Evolutionary conservation across 495 filamentous ascomycete species (phyloP).

Genomic region (Zalerion maritima): DNA sequence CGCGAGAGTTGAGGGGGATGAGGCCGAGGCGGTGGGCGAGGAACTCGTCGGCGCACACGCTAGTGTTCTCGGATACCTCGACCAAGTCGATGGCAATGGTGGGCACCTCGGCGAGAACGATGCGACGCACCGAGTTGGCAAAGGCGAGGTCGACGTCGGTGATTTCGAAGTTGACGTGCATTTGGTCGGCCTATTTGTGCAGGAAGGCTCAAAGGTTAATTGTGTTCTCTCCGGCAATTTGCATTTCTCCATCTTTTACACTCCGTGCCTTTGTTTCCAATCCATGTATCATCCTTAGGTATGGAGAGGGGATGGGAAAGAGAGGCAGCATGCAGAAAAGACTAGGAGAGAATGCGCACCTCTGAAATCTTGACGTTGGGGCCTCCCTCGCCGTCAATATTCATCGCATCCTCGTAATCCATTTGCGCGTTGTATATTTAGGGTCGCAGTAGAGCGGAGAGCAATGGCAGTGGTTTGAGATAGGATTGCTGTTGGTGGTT

Average conservation of each 20-base stretch:
- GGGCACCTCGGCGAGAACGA: conserved; percentile 86
- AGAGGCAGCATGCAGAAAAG: no score
- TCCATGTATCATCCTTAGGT: no score
- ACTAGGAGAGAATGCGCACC: no score
- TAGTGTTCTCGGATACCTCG: conserved; percentile 84
- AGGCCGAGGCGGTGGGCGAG: conserved; percentile 85
- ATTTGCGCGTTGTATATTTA: no score
- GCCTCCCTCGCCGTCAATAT: no score
- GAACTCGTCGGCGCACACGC: conserved; percentile 90
- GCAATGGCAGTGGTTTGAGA: no score
- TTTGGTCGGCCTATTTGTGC: conserved; percentile 42
- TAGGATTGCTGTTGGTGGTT: no score
- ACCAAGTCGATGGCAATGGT: conserved; percentile 92
- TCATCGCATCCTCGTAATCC: no score
- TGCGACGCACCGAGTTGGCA: conserved; percentile 86
- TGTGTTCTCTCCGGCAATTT: conserved; percentile 1
- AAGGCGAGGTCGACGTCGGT: conserved; percentile 70
- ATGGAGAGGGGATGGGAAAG: not conserved
- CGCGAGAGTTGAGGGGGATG: conserved; percentile 71
- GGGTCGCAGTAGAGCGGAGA: no score
- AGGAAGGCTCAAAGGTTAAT: not conserved
- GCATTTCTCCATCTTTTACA: no score
- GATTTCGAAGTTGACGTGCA: conserved; percentile 70
- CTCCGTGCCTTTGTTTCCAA: no score
- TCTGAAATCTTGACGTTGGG: no score